A percentile compares a stretch with the other conserved stretches of the same genome.
phyloP scores from a whole-genome alignment of 2,329 filamentous ascomycete species.

The Arthrinium phaeospermum region DNA sequence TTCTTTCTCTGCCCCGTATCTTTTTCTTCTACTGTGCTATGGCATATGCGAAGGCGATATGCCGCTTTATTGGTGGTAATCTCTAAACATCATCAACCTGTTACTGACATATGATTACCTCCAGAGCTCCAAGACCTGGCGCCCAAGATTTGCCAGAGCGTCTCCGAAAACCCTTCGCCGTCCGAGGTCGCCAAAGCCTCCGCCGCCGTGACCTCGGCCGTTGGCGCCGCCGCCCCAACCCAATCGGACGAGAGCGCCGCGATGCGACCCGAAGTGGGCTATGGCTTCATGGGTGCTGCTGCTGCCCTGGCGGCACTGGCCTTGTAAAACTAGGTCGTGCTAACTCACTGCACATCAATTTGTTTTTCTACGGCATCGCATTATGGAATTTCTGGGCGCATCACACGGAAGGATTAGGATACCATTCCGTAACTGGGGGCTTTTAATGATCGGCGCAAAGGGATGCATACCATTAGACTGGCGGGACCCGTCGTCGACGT shows the following conservation, averaged over 20 bases:
- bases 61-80: too few species aligned
- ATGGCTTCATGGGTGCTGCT: constrained; percentile 35
- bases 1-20: neutral
- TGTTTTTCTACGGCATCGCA: neutral
- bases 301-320: constrained; percentile 33
- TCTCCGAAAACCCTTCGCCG: constrained; percentile 30
- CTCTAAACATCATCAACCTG: too few species aligned
- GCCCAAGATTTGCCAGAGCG: constrained; percentile 35
- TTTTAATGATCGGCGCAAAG: constrained; percentile 8
- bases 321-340: constrained; percentile 27
- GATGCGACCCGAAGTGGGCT: constrained; percentile 33
- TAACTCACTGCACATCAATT: neutral
- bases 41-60: neutral
- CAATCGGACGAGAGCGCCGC: constrained; percentile 28
- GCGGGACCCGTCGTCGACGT: neutral
- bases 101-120: neutral
- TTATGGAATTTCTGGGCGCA: neutral
- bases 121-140: constrained; percentile 32
- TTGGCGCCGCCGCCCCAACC: constrained; percentile 27
- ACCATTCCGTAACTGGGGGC: neutral
- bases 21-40: neutral
- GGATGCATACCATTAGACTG: constrained; percentile 1
- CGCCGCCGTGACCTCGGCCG: constrained; percentile 34
- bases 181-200: constrained; percentile 39
- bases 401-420: constrained; percentile 2